A percentile compares a stretch with the other conserved stretches of the same genome.
Conservation (phyloP, 768 basidiomycete species). For the Suillus plorans region DNA sequence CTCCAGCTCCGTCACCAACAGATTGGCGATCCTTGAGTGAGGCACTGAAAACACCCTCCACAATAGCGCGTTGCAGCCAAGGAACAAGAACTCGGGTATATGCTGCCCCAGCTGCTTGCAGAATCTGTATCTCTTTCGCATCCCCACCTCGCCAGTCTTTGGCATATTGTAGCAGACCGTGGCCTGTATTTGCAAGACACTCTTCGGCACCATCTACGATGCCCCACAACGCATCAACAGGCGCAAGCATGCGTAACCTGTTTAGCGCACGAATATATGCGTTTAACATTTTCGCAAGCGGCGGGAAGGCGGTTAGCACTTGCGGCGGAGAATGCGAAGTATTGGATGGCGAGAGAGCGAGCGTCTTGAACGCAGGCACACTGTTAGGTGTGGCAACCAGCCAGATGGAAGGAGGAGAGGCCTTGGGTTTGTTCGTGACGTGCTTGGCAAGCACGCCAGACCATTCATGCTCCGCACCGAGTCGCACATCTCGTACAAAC, state of each 20-base stretch:
- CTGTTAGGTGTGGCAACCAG: slow-evolving; percentile 41
- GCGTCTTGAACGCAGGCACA: slow-evolving; percentile 26
- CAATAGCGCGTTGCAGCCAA: slow-evolving; percentile 66
- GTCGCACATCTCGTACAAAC: slow-evolving; percentile 45
- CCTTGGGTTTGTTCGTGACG: slow-evolving; percentile 13
- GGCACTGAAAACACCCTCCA: slow-evolving; percentile 71
- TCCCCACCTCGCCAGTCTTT: slow-evolving; percentile 36
- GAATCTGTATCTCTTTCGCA: slow-evolving; percentile 33
- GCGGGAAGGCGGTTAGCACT: slow-evolving; percentile 69
- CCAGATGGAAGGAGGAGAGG: slow-evolving; percentile 48
- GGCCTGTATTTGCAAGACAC: slow-evolving; percentile 46
- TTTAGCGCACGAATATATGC: slow-evolving; percentile 74
- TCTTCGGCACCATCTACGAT: slow-evolving; percentile 51
- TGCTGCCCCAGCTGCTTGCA: slow-evolving; percentile 52
- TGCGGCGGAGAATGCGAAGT: slow-evolving; percentile 69
- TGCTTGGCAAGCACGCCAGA: slow-evolving; percentile 25
- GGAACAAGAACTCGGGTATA: slow-evolving; percentile 67
- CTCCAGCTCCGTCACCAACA: not conserved
- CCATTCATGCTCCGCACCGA: slow-evolving; percentile 37
- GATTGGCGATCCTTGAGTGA: slow-evolving; percentile 17
- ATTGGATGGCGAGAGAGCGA: slow-evolving; percentile 21
- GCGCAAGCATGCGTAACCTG: slow-evolving; percentile 77
- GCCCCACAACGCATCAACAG: slow-evolving; percentile 53
- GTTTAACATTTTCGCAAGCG: slow-evolving; percentile 74
- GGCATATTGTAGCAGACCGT: slow-evolving; percentile 47